Conservation (phyloP, 805 yeast species). For the Starmerella khaoyaiensis region DNA sequence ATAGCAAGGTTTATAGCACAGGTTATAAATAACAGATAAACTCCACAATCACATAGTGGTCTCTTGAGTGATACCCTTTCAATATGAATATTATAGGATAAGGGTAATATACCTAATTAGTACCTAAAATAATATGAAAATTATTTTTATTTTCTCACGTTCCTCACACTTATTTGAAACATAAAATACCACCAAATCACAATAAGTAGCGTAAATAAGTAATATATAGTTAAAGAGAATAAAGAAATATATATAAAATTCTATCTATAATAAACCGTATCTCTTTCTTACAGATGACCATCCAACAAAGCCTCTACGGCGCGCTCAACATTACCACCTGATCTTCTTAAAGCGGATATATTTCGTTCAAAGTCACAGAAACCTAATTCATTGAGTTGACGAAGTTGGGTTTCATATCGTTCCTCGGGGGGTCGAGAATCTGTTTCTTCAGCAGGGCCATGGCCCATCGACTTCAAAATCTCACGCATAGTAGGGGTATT, state of each 20-base stretch:
- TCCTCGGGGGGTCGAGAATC: conserved; percentile 73
- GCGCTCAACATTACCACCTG: conserved; percentile 96
- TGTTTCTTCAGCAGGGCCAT: conserved; percentile 18
- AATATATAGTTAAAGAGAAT: not conserved
- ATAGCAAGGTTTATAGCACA: too few relatives aligned
- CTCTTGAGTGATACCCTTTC: too few relatives aligned
- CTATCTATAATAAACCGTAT: not conserved
- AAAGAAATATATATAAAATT: not conserved
- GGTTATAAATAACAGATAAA: too few relatives aligned
- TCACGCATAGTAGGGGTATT: too few relatives aligned
- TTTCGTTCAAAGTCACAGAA: conserved; percentile 87
- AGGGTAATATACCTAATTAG: too few relatives aligned
- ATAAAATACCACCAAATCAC: too few relatives aligned
- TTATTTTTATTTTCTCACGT: too few relatives aligned
- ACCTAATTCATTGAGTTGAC: conserved; percentile 72
- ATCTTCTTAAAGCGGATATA: conserved; percentile 80
- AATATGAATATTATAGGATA: too few relatives aligned
- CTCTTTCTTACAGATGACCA: conserved; percentile 29
- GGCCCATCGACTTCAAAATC: conserved; percentile 19
- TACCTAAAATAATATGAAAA: too few relatives aligned
- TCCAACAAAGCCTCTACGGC: conserved; percentile 78
- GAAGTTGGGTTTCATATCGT: conserved; percentile 54
- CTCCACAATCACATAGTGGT: too few relatives aligned
- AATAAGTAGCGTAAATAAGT: too few relatives aligned
- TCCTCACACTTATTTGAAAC: too few relatives aligned